Conservation (phyloP, 768 basidiomycete species). For the Boletus rubroflammeus region DNA sequence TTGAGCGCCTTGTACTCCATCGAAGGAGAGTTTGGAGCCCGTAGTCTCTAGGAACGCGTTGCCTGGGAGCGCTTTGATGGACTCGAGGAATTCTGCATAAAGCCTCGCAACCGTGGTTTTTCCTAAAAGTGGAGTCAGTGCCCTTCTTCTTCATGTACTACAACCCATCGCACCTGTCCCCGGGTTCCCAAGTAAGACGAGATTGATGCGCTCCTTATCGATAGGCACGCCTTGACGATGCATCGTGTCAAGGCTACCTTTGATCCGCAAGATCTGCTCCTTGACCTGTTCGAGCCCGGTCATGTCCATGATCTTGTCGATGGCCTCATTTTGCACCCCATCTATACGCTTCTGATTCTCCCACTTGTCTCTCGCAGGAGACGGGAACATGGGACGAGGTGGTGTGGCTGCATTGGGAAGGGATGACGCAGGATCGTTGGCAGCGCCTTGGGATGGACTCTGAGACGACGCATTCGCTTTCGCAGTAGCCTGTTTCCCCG, state of each 20-base stretch:
- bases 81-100: slow-evolving; percentile 62
- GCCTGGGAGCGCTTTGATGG: slow-evolving; percentile 52
- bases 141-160: neutral
- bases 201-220: slow-evolving; percentile 57
- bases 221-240: slow-evolving; percentile 52
- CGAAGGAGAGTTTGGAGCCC: slow-evolving; percentile 55
- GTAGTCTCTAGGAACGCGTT: slow-evolving; percentile 58
- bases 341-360: slow-evolving; percentile 51
- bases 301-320: slow-evolving; percentile 68
- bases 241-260: slow-evolving; percentile 53
- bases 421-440: slow-evolving; percentile 3
- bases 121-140: slow-evolving; percentile 35
- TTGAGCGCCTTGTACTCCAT: slow-evolving; percentile 52
- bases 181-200: slow-evolving; percentile 64
- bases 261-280: slow-evolving; percentile 51
- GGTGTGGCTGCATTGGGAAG: slow-evolving; percentile 1
- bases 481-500: slow-evolving; percentile 10
- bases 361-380: slow-evolving; percentile 49
- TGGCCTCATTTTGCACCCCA: slow-evolving; percentile 47
- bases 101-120: slow-evolving; percentile 69
- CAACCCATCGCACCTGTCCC: slow-evolving; percentile 54
- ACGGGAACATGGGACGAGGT: slow-evolving; percentile 22
- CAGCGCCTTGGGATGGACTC: neutral
- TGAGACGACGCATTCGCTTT: slow-evolving; percentile 1
- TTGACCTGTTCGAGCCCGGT: slow-evolving; percentile 69